Base-by-base conservation (phyloP, 306 rosid genomes). In the Comarum palustre region DNA sequence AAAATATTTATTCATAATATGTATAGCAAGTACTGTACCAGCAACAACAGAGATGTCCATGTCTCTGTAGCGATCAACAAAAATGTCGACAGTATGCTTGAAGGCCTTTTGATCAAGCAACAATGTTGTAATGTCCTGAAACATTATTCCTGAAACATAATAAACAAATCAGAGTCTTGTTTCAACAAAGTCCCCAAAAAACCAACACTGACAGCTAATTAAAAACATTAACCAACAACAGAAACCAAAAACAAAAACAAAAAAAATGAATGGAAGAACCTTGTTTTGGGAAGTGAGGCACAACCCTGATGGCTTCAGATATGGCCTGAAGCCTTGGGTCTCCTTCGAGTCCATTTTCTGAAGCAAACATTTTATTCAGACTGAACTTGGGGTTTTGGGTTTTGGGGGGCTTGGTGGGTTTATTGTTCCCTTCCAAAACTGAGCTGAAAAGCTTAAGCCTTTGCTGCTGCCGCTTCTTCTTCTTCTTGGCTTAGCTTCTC, bases 1-100 rank as follows among this genome's bases (percentile, higher is more conserved):
- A 59, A 46, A 47, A 15, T 42, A 31, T 46, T 20, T 31, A 8
- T 7, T 34, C 12, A 15, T 0, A 45, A 59, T 4, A 42, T 8
- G 25, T 0, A 29, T 0, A 13, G 67, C 57, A 43, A 68, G 55
- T 74, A 36, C 71, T 24, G 79, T 79, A 94, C 99, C 99, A 39
- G 99, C 96, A 77, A 94, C 99, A 80, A 92, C 93, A 71, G 97
- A 89, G 82, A 94, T 94, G 81, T 80, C 90, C 99, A 87, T 91
- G 89, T 87, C 82, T 84, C 97, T 88, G 91, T 94, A 94, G 84
- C 99, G 99, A 87, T 94, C 97, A 83, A 94, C 97, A 83, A 94
- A 94, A 80, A 94, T 94, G 84, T 94, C 99, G 74, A 94, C 87
- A 9, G 97, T 86, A 72, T 94, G 84, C 79, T 94, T 94, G 77